Conservation (phyloP, 192 early-diverging fungal genomes). For the Dissophora globulifera region DNA sequence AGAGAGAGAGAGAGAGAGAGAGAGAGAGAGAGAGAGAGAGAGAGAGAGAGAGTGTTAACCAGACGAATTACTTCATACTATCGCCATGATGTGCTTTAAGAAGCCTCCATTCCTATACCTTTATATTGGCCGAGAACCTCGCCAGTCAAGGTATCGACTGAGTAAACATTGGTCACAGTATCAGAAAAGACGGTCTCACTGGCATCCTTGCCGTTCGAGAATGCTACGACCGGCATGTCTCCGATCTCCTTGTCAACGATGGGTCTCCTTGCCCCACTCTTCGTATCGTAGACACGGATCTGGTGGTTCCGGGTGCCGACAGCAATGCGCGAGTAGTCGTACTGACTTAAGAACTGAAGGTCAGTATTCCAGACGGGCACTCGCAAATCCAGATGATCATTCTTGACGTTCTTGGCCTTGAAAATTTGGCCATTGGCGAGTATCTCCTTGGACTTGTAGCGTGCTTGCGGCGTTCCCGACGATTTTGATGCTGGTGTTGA, state of each 20-base stretch:
- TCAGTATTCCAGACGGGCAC: constrained; percentile 92
- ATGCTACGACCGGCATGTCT: constrained; percentile 71
- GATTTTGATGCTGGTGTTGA: constrained; percentile 10
- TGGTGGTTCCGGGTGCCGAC: constrained; percentile 78
- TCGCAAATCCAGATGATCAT: constrained; percentile 83
- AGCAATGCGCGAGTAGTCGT: constrained; percentile 65
- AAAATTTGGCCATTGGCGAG: constrained; percentile 84
- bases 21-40: no score
- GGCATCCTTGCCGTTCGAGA: constrained; percentile 57
- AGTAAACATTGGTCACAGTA: constrained; percentile 67
- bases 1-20: no score
- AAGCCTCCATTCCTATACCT: constrained; percentile 62
- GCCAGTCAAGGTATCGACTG: constrained; percentile 70
- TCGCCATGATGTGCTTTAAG: no score
- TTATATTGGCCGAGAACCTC: constrained; percentile 68
- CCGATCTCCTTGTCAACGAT: constrained; percentile 73
- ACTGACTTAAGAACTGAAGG: constrained; percentile 73
- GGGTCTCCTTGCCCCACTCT: constrained; percentile 70
- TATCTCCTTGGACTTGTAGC: constrained; percentile 83
- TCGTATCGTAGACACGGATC: constrained; percentile 89
- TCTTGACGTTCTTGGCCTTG: constrained; percentile 85
- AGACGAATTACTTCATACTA: no score
- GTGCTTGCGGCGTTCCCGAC: constrained; percentile 18
- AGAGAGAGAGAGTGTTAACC: no score
- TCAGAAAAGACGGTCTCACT: constrained; percentile 75